Base-by-base conservation (phyloP, 306 rosid species). In the Gastrolobium bilobum region DNA sequence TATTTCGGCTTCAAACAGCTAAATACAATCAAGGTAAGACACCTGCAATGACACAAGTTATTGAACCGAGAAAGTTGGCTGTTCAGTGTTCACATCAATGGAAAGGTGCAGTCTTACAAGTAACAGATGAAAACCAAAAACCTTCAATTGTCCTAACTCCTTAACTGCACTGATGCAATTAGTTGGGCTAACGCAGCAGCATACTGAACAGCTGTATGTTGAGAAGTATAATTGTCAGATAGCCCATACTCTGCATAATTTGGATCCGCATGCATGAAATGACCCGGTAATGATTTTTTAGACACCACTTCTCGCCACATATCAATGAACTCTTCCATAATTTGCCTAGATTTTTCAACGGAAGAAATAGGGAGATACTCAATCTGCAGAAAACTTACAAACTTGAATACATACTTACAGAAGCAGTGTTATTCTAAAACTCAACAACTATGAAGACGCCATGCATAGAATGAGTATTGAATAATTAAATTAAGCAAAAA, bases 361-460 rank as follows among this genome's bases (percentile, higher is more conserved):
- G 98, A 95, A 50, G 98, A 92, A 58, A 90, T 68, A 43, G 97
- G 98, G 13, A 91, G 93, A 85, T 95, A 93, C 89, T 93, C 98
- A 40, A 93, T 82, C 98, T 95, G 84, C 81, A 82, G 13, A 85
- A 39, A 46, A 52, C 43, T 66, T 29, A 44, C 10, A 61, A 50
- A 60, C 48, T 58, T 71, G n/a, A 77, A 54, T 78, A 40, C 10
- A 54, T 81, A 37, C n/a, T 38, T 62, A 80, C n/a, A 38, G 14
- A 72, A 46, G 62, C 72, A 48, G 2, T 1, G 11, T 35, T 9
- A 3, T 42, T 68, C 43, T 57, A 54, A 37, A 37, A 50, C 8
- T 33, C 29, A 75, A 54, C 70, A 64, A 37, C 63, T 26, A 39
- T 4, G 5, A 68, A 34, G 29, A 69, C 26, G 20, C 5, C 42